These are phyloP conservation scores for Capsicum baccatum DNA, from an alignment of 257 asterid species.

Conservation along the genomic window DNA sequence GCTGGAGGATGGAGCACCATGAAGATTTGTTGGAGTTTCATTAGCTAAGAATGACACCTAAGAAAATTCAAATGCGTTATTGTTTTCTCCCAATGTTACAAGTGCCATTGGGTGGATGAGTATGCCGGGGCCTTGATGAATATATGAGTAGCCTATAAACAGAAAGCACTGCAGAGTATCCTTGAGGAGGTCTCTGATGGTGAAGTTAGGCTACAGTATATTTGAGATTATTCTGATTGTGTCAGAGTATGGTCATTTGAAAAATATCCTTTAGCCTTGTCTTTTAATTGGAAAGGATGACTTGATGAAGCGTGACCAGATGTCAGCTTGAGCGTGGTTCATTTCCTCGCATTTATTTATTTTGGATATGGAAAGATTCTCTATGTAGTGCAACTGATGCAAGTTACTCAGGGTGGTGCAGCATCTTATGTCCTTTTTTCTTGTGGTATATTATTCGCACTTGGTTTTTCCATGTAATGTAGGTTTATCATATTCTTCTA, in stretches of 20 bases:
- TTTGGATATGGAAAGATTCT: neutral
- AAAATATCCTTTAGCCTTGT: constrained; percentile 1
- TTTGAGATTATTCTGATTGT: neutral
- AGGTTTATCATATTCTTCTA: neutral
- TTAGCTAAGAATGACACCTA: constrained; percentile 1
- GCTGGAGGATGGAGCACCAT: constrained; percentile 1
- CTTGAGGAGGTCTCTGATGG: neutral
- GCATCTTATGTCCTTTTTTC: neutral
- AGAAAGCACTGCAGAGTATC: neutral
- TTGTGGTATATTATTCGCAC: neutral
- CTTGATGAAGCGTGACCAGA: neutral
- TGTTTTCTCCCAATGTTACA: constrained; percentile 19
- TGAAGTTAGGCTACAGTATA: neutral
- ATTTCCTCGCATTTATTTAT: neutral
- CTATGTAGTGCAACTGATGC: neutral
- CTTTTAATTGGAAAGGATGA: neutral
- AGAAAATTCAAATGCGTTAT: neutral
- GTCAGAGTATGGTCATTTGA: neutral
- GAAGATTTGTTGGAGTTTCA: constrained; percentile 11
- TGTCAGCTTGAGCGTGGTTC: neutral
- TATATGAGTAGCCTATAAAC: neutral
- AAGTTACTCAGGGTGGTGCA: constrained; percentile 7
- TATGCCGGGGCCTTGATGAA: neutral
- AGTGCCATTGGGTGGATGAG: neutral
- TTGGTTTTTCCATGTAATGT: neutral